Percentiles rank a stretch among this genome's conserved stretches.
Evolutionary conservation across 345 rosid genomes (phyloP).

Genomic region (Raphanus sativus): DNA sequence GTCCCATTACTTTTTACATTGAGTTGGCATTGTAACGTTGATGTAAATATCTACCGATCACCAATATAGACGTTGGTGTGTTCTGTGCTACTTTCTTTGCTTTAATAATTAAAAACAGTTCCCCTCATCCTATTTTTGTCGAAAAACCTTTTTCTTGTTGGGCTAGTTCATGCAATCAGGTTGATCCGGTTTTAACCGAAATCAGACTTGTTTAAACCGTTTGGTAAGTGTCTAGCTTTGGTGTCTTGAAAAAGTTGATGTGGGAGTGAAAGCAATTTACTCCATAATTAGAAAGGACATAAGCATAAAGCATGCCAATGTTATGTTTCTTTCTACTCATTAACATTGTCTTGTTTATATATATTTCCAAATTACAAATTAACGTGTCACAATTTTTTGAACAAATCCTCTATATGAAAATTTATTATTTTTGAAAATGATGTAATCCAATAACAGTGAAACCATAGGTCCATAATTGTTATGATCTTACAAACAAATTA

Average conservation of each 20-base stretch:
- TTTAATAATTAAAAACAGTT: slow-evolving; percentile 11
- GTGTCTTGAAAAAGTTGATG: neutral
- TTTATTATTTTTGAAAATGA: neutral
- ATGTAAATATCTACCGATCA: slow-evolving; percentile 23
- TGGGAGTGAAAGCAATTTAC: neutral
- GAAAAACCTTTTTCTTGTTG: slow-evolving; percentile 3
- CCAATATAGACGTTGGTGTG: slow-evolving; percentile 20
- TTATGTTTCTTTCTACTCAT: neutral
- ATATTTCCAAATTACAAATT: neutral
- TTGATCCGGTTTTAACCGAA: neutral
- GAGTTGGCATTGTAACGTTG: neutral
- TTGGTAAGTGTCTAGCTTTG: neutral
- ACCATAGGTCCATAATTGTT: neutral
- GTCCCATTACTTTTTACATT: neutral
- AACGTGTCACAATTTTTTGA: too few relatives aligned
- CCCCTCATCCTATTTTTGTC: slow-evolving; percentile 26
- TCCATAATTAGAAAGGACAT: neutral
- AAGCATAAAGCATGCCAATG: neutral
- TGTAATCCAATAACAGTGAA: neutral
- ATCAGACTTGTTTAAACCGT: neutral
- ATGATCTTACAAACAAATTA: neutral
- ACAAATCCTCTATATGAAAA: too few relatives aligned
- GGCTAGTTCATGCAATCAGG: neutral
- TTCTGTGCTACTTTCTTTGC: slow-evolving; percentile 26
- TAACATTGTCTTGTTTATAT: neutral